phyloP scores from a whole-genome alignment of 805 yeast genomes.

The Schizosaccharomyces cryophilus region DNA sequence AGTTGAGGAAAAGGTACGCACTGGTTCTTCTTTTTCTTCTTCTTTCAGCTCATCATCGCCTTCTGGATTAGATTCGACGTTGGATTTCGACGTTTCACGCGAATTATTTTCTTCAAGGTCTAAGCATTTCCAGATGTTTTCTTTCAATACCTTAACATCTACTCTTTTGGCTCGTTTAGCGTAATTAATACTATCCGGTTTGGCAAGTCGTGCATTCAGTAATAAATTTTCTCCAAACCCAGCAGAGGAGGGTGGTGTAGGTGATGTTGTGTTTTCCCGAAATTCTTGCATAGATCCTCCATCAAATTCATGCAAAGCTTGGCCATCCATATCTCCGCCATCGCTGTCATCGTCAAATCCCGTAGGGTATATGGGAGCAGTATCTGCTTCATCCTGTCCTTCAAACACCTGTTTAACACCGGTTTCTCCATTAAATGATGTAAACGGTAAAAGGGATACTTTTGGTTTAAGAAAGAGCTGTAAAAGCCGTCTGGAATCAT shows the following conservation, averaged over 20 bases:
- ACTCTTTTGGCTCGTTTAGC: conserved; percentile 58
- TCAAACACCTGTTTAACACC: conserved; percentile 8
- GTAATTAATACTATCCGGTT: conserved; percentile 22
- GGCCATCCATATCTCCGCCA: conserved; percentile 16
- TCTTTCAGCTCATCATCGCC: background rate
- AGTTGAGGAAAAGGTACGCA: conserved; percentile 17
- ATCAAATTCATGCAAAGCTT: conserved; percentile 17
- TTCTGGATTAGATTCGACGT: background rate
- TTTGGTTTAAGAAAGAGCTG: conserved; percentile 42
- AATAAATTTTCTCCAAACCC: conserved; percentile 9
- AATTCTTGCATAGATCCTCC: background rate
- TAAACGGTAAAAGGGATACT: background rate
- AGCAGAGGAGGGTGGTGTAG: conserved; percentile 3
- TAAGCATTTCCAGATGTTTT: conserved; percentile 42
- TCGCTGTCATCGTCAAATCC: conserved; percentile 16
- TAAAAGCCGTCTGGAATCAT: conserved; percentile 42
- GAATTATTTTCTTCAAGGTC: background rate
- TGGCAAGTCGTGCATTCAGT: background rate
- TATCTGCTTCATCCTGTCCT: conserved; percentile 32
- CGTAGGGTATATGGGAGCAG: conserved; percentile 23
- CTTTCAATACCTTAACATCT: conserved; percentile 47
- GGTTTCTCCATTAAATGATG: background rate
- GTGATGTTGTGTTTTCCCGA: conserved; percentile 3
- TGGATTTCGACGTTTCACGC: background rate
- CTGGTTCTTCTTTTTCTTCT: conserved; percentile 4